Base-by-base conservation (phyloP, 2,329 filamentous ascomycete genomes). In the Dactylellina leptospora region DNA sequence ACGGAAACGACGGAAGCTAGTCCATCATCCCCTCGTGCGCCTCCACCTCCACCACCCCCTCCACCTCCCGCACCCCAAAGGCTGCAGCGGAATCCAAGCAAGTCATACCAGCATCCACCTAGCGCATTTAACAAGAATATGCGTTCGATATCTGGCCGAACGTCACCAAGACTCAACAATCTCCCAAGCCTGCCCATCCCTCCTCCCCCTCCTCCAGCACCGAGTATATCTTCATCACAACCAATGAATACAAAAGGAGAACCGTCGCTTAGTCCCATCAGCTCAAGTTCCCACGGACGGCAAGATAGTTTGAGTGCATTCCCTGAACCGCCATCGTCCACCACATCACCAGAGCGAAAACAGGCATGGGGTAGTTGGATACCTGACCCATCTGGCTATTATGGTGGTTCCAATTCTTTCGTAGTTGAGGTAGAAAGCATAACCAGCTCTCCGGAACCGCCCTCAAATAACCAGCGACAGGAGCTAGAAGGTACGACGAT, bases 121-220 rank as follows among this genome's bases (percentile, higher is more conserved):
- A 71, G 66, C 28, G 51, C 66, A 11, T 71, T 62, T 13, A 59
- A 2, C 44, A 71, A 63, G 30, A 58, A 71, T 30, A 58, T 63
- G 42, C 50, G 58, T 10, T 16, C 58, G 2, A 1, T 62, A 28
- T 71, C 66, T 8, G 66, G 66, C n/a, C 53, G 58, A 3, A 38
- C 22, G 10, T 71, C 66, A 1, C 66, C 66, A n/a, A 44, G 36
- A 20, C 58, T 51, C 6, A 42, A 18, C 20, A 22, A 33, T 16
- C 27, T 71, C n/a, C 66, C 66, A 6, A 71, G 20, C 27, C 66
- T 56, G 40, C 66, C 66, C 0, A 27, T 63, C 25, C 58, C 58
- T 8, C 66, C 66, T 3, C 58, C 58, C 4, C 64, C 64, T 8
- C 66, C 66, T 9, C 42, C 56, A 30, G 16, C 55, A 1, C 18